phyloP scores from a whole-genome alignment of 1,284 basidiomycete species.

The Wallemia ichthyophaga region DNA sequence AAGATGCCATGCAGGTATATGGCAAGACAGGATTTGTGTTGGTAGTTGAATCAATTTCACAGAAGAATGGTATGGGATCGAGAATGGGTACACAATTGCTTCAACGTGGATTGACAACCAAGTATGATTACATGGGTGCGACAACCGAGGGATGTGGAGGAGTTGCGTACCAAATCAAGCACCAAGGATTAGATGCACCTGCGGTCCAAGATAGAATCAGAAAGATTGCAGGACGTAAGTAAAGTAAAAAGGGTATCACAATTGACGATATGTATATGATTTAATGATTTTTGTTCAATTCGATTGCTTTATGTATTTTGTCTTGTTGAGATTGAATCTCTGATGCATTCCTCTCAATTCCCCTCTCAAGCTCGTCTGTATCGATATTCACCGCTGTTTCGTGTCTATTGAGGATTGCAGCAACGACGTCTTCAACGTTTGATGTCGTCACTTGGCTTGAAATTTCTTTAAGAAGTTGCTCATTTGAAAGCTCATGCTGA shows the following conservation, averaged over 20 bases:
- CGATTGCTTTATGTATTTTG: background rate
- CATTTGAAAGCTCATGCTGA: background rate
- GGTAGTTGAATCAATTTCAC: conserved; percentile 49
- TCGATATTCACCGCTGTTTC: background rate
- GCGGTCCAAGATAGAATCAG: background rate
- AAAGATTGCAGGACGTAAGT: background rate
- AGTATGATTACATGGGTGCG: conserved; percentile 47
- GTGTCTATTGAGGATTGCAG: background rate
- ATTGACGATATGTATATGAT: background rate
- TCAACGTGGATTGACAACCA: conserved; percentile 43
- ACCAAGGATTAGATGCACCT: background rate
- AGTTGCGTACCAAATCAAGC: conserved; percentile 24
- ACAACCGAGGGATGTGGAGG: conserved; percentile 55
- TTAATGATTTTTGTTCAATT: background rate
- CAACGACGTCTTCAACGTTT: background rate
- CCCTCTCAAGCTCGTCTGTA: background rate
- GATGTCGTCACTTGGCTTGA: background rate
- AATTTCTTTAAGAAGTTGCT: background rate
- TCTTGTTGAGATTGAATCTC: background rate
- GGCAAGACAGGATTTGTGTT: conserved; percentile 42
- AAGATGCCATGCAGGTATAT: conserved; percentile 36
- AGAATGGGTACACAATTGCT: conserved; percentile 52
- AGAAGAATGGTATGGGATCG: conserved; percentile 50
- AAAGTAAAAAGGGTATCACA: background rate
- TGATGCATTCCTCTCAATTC: background rate